These are phyloP conservation scores for Camelina sativa DNA, from an alignment of 345 rosid species.

Conservation along the genomic window DNA sequence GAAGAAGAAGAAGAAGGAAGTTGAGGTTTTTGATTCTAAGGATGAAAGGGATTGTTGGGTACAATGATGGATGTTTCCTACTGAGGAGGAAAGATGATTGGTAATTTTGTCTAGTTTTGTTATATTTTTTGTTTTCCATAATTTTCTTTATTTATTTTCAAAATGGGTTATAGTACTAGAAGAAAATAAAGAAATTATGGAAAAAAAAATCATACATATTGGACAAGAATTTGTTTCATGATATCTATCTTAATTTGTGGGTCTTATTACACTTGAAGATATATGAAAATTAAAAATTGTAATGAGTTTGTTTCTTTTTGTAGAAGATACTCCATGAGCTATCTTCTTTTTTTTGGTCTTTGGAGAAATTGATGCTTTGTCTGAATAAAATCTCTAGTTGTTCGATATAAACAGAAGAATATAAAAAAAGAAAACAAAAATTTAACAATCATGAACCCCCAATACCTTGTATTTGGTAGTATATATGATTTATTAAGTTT, in stretches of 20 bases:
- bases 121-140: background rate
- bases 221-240: conserved; percentile 30
- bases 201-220: conserved; percentile 16
- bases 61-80: conserved; percentile 98
- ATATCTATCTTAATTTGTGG: conserved; percentile 21
- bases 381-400: conserved; percentile 13
- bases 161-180: background rate
- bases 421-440: background rate
- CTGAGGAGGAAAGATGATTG: conserved; percentile 91
- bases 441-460: conserved; percentile 12
- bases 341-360: background rate
- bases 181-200: conserved; percentile 4
- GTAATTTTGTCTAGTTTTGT: conserved; percentile 44
- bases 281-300: conserved; percentile 7
- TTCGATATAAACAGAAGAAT: conserved; percentile 12
- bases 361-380: conserved; percentile 14
- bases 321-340: conserved; percentile 33
- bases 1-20: conserved; percentile 47
- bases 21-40: conserved; percentile 33
- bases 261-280: conserved; percentile 16
- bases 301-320: conserved; percentile 21
- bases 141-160: background rate
- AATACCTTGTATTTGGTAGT: conserved; percentile 5
- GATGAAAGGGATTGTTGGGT: conserved; percentile 76
- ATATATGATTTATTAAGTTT: background rate